Evolutionary conservation across 1,139 yeast genomes (phyloP), one percentile per base, ranked within the genome.

Genomic region (Magnusiomyces tetraspermus): DNA sequence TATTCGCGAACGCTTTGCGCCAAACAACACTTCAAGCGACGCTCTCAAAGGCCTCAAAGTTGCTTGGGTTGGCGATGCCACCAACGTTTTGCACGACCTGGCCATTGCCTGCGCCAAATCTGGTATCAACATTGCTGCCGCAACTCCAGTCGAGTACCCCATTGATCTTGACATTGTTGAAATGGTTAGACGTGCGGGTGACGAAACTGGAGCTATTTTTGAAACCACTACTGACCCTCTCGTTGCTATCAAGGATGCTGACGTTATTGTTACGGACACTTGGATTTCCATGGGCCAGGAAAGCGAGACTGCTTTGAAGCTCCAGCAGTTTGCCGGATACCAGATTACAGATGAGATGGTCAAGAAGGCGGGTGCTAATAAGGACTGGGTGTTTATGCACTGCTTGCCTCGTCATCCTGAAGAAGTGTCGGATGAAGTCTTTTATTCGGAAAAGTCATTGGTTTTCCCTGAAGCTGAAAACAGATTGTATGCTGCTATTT

Each of bases 241-340:
- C 19, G 72, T 65, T 19, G 96, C 97, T 0, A 79, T 88, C 54
- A 74, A 76, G 51, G 74, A 76, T 58, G 89, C 98, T 2, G 80
- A 90, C 64, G 75, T 92, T 41, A 69, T 92, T 23, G 98, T 92
- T 49, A 92, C 98, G n/a, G 98, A 92, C 63, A 92, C 98, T 3
- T 92, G 96, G 83, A 82, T 92, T 38, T 90, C 97, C 0, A 92
- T 92, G 98, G 98, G 98, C 55, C 92, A 92, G 73, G 98, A 92
- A 68, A 71, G 77, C 6, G 92, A 90, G 67, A 85, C 81, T 60
- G 74, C 68, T 47, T 73, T 76, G 55, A 86, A 90, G 59, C 73
- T 92, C 61, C 75, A 82, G 65, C 92, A 88, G 70, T 92, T 92
- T 67, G 76, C 74, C 6, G 96, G 95, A 1, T 92, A 82, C 74